Conservation (phyloP, 164 flowering plant species). For the Annona squamosa region DNA sequence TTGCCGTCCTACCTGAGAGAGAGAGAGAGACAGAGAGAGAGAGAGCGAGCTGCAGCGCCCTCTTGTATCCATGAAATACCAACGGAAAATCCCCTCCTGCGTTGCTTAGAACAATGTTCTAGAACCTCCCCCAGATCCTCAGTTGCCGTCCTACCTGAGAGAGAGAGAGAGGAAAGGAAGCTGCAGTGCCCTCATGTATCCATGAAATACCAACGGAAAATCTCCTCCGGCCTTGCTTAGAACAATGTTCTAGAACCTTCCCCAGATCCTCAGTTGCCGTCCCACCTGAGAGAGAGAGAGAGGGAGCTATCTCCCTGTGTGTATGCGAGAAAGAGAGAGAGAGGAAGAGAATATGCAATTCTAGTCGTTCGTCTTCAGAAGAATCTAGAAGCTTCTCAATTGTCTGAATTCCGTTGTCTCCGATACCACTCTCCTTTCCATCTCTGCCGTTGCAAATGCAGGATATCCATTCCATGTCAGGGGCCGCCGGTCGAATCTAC, state of each 20-base stretch:
- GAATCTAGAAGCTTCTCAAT: not conserved
- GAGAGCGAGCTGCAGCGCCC: not conserved
- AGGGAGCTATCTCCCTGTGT: no score
- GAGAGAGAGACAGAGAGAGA: not conserved
- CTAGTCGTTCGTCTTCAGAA: no score
- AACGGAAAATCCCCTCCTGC: not conserved
- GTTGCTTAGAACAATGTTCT: not conserved
- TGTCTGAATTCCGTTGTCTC: not conserved
- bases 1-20: not conserved
- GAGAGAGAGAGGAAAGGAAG: not conserved
- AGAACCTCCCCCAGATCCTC: not conserved
- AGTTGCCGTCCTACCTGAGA: not conserved
- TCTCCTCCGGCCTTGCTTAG: not conserved
- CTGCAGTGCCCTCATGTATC: not conserved
- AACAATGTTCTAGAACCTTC: not conserved
- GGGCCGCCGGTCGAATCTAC: conserved; percentile 7
- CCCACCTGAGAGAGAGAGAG: not conserved
- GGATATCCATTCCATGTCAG: conserved; percentile 15
- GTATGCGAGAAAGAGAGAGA: not conserved
- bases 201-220: not conserved
- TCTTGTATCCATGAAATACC: not conserved
- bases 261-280: not conserved
- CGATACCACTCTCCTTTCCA: not conserved
- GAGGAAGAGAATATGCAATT: not conserved
- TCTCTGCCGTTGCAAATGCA: conserved; percentile 14